These are phyloP conservation scores for Aspergillus candidus DNA, from an alignment of 2,329 filamentous ascomycete genomes.

Conservation along the genomic window DNA sequence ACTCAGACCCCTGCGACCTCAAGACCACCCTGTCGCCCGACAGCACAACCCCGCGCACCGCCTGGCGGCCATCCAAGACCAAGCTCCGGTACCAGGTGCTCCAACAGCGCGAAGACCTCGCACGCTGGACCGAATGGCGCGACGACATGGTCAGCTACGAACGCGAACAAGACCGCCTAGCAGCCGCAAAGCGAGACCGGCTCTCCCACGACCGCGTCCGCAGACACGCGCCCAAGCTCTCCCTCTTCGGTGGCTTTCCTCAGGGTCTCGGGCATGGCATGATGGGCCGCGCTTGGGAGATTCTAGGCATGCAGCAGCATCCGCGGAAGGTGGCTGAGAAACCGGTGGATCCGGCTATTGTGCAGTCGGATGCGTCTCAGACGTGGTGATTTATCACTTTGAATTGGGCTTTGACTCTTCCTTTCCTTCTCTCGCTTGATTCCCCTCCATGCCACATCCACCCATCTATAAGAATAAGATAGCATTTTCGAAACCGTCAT, in stretches of 20 bases:
- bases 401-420: too few relatives aligned
- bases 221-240: constrained; percentile 21
- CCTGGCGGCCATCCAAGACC: constrained; percentile 39
- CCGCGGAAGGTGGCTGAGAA: constrained; percentile 17
- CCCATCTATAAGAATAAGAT: too few relatives aligned
- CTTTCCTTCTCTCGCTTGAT: too few relatives aligned
- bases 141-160: constrained; percentile 35
- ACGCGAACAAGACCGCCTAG: constrained; percentile 32
- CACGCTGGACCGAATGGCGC: constrained; percentile 42
- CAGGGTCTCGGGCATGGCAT: constrained; percentile 32
- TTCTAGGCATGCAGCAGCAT: constrained; percentile 35
- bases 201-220: constrained; percentile 22
- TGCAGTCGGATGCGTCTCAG: constrained; percentile 1
- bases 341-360: constrained; percentile 12
- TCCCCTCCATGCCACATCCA: too few relatives aligned
- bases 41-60: constrained; percentile 19
- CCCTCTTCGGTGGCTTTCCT: constrained; percentile 27
- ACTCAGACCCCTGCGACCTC: constrained; percentile 35
- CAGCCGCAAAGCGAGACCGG: constrained; percentile 29
- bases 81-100: constrained; percentile 40
- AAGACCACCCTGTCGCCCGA: constrained; percentile 27
- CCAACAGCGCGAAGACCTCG: constrained; percentile 41
- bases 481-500: too few relatives aligned
- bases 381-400: too few relatives aligned
- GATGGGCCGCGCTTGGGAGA: constrained; percentile 38